phyloP scores from a whole-genome alignment of 1,139 yeast genomes.

The Casaregolazyma suthepensis region DNA sequence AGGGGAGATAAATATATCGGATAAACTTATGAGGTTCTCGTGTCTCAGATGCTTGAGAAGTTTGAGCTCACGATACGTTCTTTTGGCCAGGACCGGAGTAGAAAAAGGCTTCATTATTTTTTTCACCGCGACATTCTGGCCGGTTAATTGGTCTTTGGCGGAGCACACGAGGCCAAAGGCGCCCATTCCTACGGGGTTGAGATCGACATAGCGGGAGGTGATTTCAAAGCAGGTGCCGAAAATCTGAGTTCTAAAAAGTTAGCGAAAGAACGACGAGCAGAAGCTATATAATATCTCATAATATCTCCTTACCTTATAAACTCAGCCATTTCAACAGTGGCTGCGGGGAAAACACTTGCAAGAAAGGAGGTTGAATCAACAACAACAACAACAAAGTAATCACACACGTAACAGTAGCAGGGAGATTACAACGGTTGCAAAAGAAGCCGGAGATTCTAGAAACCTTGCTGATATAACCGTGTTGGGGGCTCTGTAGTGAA shows the following conservation, averaged over 20 bases:
- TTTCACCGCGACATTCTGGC: conserved; percentile 93
- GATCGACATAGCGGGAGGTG: conserved; percentile 81
- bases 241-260: conserved; percentile 41
- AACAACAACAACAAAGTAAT: not conserved
- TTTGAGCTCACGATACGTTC: conserved; percentile 94
- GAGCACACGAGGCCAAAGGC: conserved; percentile 98
- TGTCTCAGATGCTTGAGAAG: conserved; percentile 88
- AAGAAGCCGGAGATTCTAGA: not conserved
- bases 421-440: not conserved
- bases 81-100: conserved; percentile 88
- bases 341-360: not conserved
- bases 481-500: not conserved
- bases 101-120: conserved; percentile 97
- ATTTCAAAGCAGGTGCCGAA: conserved; percentile 59
- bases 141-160: conserved; percentile 85
- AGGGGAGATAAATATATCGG: conserved; percentile 92
- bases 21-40: conserved; percentile 87
- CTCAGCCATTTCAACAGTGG: conserved; percentile 24
- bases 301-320: conserved; percentile 24
- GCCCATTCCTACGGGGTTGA: conserved; percentile 98
- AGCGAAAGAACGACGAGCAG: not conserved
- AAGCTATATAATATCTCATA: not conserved
- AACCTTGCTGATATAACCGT: not conserved
- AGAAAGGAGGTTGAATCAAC: not conserved
- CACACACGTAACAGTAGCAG: not conserved